These are phyloP conservation scores for Pterocarpus santalinus DNA, from an alignment of 306 rosid genomes.

Conservation along the genomic window DNA sequence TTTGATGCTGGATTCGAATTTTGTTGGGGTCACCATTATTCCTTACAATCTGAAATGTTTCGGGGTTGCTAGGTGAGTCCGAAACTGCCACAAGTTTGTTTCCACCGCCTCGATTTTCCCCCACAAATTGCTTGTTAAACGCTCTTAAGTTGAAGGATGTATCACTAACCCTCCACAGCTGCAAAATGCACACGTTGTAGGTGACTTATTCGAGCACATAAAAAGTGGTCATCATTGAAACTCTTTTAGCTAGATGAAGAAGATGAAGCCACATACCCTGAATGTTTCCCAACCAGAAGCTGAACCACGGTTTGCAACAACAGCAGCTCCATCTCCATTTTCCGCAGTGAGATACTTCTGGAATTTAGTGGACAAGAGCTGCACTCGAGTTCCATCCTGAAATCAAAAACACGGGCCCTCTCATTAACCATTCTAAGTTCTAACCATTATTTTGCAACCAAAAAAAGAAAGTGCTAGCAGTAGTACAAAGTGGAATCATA, in stretches of 20 bases:
- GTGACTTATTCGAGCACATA: neutral
- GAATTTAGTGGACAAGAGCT: no score
- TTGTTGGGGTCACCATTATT: conserved; percentile 45
- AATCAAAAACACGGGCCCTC: no score
- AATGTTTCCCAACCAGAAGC: conserved; percentile 71
- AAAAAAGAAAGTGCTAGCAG: no score
- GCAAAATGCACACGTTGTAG: neutral
- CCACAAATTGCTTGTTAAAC: conserved; percentile 45
- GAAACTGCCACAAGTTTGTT: conserved; percentile 47
- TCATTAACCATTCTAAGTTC: no score
- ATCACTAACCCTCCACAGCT: conserved; percentile 40
- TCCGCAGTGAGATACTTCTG: no score
- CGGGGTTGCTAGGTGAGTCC: conserved; percentile 42
- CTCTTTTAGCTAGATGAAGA: neutral
- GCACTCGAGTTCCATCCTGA: no score
- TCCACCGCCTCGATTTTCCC: conserved; percentile 44
- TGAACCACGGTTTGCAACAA: conserved; percentile 55
- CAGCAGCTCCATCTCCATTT: conserved; percentile 5
- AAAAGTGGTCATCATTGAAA: neutral
- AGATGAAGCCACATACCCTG: conserved; percentile 35
- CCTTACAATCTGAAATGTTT: conserved; percentile 60
- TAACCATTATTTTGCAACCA: no score
- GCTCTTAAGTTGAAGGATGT: conserved; percentile 44
- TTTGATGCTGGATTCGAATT: conserved; percentile 61
- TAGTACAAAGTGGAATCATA: no score